These are phyloP conservation scores for Spergularia marina DNA, from an alignment of 148 eudicot genomes.

Conservation along the genomic window DNA sequence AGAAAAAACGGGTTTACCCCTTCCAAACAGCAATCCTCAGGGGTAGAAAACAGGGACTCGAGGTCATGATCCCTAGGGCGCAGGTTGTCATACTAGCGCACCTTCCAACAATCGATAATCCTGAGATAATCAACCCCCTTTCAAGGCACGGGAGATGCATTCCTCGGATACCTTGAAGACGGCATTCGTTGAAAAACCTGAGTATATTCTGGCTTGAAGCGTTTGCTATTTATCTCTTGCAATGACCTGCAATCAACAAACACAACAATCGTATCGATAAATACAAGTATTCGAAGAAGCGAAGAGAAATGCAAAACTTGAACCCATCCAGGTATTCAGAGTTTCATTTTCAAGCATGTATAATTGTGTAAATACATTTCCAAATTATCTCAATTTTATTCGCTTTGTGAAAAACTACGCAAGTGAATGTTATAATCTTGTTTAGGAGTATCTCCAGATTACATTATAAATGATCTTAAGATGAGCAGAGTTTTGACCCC, in stretches of 20 bases:
- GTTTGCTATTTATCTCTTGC: constrained; percentile 55
- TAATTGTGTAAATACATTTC: neutral
- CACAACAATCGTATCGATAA: neutral
- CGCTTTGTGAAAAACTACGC: neutral
- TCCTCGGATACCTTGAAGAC: constrained; percentile 54
- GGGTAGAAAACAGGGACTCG: neutral
- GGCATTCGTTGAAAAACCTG: constrained; percentile 51
- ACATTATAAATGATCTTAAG: no score
- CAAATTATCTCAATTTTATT: neutral
- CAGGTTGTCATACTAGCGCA: neutral
- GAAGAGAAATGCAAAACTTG: neutral
- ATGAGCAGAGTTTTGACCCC: no score
- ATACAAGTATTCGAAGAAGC: neutral
- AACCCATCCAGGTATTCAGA: neutral
- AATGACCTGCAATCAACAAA: constrained; percentile 36
- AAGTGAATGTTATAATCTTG: neutral
- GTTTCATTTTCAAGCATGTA: neutral
- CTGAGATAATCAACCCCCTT: neutral
- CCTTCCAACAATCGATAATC: neutral
- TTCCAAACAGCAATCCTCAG: neutral
- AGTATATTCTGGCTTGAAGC: constrained; percentile 53
- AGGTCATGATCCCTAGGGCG: neutral
- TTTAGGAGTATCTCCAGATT: neutral
- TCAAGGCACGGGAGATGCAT: constrained; percentile 63
- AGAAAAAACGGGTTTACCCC: neutral